phyloP scores from a whole-genome alignment of 1,139 yeast genomes.

The Saccharomyces uvarum region DNA sequence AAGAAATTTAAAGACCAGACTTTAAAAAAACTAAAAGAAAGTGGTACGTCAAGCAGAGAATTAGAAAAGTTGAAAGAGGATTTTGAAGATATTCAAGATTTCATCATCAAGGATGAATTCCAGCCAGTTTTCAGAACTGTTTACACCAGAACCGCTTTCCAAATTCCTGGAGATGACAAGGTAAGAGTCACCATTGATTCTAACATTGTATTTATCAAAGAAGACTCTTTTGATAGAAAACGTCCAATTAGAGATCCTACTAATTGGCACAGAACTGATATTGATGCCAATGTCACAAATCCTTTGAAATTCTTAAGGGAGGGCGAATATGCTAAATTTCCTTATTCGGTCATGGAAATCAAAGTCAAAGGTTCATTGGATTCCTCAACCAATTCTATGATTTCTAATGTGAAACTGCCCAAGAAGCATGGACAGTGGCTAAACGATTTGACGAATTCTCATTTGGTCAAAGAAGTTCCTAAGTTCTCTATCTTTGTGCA shows the following conservation, averaged over 20 bases:
- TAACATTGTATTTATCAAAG: constrained; percentile 78
- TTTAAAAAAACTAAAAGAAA: constrained; percentile 47
- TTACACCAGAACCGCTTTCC: constrained; percentile 91
- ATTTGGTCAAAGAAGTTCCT: constrained; percentile 83
- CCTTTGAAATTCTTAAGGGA: constrained; percentile 70
- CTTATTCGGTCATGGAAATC: constrained; percentile 86
- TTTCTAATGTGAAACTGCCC: constrained; percentile 29
- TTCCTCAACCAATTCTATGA: constrained; percentile 24
- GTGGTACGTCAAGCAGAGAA: constrained; percentile 44
- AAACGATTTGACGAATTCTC: constrained; percentile 74
- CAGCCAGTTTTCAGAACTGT: constrained; percentile 83
- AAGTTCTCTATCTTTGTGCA: constrained; percentile 85
- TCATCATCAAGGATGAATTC: constrained; percentile 56
- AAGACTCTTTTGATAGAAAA: constrained; percentile 75
- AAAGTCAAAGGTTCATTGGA: constrained; percentile 47
- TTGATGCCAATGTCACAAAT: constrained; percentile 66
- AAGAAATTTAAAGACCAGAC: constrained; percentile 41
- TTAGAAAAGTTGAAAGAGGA: constrained; percentile 48
- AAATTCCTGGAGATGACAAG: constrained; percentile 94
- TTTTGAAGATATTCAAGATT: constrained; percentile 53
- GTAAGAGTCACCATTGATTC: constrained; percentile 86
- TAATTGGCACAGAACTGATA: constrained; percentile 87
- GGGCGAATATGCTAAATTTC: constrained; percentile 82
- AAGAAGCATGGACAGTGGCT: constrained; percentile 66
- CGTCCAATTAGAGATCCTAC: constrained; percentile 85